Evolutionary conservation across 2,329 filamentous ascomycete genomes (phyloP), one percentile per base, ranked within the genome.

Genomic region (Periconia digitata): DNA sequence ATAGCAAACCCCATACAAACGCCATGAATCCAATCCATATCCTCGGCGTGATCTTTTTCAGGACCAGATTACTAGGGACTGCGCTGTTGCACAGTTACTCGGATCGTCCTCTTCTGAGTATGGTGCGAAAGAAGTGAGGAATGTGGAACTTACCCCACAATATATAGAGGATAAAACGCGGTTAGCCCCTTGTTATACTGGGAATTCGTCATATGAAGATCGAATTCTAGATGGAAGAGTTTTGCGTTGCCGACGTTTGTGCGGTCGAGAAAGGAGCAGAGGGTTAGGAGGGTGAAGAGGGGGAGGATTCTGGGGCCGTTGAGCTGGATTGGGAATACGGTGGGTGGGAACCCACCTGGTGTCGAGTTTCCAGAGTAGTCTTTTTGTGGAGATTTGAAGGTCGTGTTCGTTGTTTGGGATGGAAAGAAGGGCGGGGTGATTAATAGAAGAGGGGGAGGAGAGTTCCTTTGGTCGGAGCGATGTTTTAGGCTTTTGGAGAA

Each of bases 181-280:
- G 82, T 78, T 22, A 88, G 72, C 1, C 84, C 84, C 34, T 81
- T 79, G 40, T 84, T 80, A 65, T 87, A 89, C 60, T 88, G 82
- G 45, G 76, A 70, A 48, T 85, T 80, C 4, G 71, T 79, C 54
- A 89, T 82, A 38, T 60, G 48, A 8, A 66, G 54, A 57, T 85
- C 81, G 1, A 72, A 55, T 55, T 86, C 81, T 13, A 89, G 74
- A 0, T 82, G 80, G 43, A 85, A 76, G 7, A 88, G 82, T 51
- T 83, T 83, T 20, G 85, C 85, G 60, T 89, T 88, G 32, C 85
- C 86, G 32, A 89, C 83, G 62, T 89, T 89, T 15, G 85, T 87
- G 36, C 86, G 79, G 66, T 89, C 86, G 46, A 82, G 73, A 53
- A 82, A 81, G 1, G 84, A 86, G 69, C 82, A 86, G 8, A 87